Evolutionary conservation across 2,329 filamentous ascomycete species (phyloP).

Genomic region (Fonsecaea pedrosoi): DNA sequence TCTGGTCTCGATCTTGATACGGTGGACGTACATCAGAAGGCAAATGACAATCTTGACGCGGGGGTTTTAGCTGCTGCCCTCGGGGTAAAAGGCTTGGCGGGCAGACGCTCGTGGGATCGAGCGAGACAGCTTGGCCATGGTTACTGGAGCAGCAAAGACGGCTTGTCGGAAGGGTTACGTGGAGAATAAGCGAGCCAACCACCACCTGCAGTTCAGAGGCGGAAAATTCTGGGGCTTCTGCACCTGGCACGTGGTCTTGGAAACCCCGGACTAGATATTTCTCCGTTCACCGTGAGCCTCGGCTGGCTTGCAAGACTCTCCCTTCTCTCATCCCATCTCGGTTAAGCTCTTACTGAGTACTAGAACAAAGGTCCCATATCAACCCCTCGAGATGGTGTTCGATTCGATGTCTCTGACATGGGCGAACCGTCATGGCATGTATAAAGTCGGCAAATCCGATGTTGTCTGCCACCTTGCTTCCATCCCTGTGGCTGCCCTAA

Average conservation of each 20-base stretch:
- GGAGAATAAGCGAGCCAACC: no score
- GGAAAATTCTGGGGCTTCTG: background rate
- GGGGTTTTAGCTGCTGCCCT: no score
- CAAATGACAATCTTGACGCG: no score
- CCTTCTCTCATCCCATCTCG: background rate
- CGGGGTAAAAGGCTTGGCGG: no score
- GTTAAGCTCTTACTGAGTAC: background rate
- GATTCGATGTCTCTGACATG: background rate
- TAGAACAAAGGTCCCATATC: background rate
- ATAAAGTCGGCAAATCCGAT: background rate
- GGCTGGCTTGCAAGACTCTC: background rate
- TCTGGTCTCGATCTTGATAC: no score
- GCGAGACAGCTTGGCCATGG: no score
- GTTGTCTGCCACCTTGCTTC: slow-evolving; percentile 1
- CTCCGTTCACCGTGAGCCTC: background rate
- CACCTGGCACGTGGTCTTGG: no score
- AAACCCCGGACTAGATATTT: background rate
- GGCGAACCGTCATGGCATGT: background rate
- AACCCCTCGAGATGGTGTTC: background rate
- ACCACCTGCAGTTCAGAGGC: no score
- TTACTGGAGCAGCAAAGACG: no score
- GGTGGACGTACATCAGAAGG: no score
- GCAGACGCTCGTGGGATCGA: no score
- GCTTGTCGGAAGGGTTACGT: no score
- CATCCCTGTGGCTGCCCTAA: background rate